phyloP scores from a whole-genome alignment of 345 rosid genomes.

The Physaria fendleri region DNA sequence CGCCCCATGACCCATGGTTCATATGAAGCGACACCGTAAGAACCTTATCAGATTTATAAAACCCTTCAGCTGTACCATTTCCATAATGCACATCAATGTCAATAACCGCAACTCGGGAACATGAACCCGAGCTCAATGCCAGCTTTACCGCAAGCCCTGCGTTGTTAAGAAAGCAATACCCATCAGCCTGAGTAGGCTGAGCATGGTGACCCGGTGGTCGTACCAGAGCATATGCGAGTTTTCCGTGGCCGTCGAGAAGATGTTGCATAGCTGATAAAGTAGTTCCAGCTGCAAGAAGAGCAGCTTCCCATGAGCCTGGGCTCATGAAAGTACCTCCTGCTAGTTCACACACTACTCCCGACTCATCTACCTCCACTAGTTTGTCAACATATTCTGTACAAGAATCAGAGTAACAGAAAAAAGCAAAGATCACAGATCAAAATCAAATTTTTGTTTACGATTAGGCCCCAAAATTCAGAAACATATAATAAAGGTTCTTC shows the following conservation, averaged over 20 bases:
- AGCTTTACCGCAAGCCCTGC: slow-evolving; percentile 66
- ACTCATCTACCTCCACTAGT: slow-evolving; percentile 48
- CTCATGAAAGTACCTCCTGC: slow-evolving; percentile 69
- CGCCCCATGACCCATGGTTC: slow-evolving; percentile 98
- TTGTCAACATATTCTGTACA: slow-evolving; percentile 55
- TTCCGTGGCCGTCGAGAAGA: slow-evolving; percentile 54
- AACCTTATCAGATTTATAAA: slow-evolving; percentile 49
- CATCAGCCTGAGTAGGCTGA: slow-evolving; percentile 83
- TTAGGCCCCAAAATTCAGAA: neutral
- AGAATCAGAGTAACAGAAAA: neutral
- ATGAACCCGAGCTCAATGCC: slow-evolving; percentile 55
- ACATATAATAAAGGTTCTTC: neutral
- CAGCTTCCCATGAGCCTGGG: slow-evolving; percentile 68
- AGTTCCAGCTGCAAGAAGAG: slow-evolving; percentile 81
- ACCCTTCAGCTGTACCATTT: slow-evolving; percentile 89
- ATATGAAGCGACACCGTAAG: slow-evolving; percentile 86
- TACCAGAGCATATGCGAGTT: slow-evolving; percentile 62
- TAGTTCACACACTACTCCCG: slow-evolving; percentile 49
- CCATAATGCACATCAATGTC: slow-evolving; percentile 93
- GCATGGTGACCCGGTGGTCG: slow-evolving; percentile 98
- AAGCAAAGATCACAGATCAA: neutral
- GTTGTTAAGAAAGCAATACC: slow-evolving; percentile 86
- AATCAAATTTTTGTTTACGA: neutral
- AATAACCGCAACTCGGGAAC: slow-evolving; percentile 47
- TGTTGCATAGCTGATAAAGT: slow-evolving; percentile 71